Percentiles rank a stretch among this genome's conserved stretches.
Conservation (phyloP, 2,329 filamentous ascomycete genomes). For the Incumbomyces lentus region DNA sequence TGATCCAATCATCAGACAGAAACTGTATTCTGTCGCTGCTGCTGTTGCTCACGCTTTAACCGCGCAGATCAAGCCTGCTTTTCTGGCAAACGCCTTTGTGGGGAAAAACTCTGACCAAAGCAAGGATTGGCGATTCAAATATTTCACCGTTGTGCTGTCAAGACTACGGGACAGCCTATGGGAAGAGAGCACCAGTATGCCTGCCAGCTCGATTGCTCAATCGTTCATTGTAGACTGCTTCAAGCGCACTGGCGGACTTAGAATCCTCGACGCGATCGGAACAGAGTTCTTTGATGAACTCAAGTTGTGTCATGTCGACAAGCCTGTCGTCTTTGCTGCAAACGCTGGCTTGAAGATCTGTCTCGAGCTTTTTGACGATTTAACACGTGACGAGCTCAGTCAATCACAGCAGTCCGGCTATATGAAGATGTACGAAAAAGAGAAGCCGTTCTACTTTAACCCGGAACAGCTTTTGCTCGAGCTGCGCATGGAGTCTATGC, state of each 20-base stretch:
- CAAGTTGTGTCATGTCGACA: conserved; percentile 35
- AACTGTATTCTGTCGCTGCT: conserved; percentile 50
- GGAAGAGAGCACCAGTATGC: conserved; percentile 14
- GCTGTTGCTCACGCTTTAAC: conserved; percentile 63
- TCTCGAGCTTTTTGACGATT: conserved; percentile 50
- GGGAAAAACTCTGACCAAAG: conserved; percentile 35
- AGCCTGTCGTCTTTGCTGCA: conserved; percentile 37
- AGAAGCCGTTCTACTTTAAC: conserved; percentile 51
- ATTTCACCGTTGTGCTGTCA: conserved; percentile 72
- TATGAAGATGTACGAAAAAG: conserved; percentile 44
- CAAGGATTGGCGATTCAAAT: conserved; percentile 57
- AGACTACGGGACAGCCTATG: conserved; percentile 41
- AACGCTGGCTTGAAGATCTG: conserved; percentile 67
- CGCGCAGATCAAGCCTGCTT: conserved; percentile 49
- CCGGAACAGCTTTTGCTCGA: conserved; percentile 76
- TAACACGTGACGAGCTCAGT: conserved; percentile 68
- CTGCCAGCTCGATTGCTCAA: conserved; percentile 24
- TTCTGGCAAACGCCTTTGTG: conserved; percentile 33
- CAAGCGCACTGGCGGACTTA: conserved; percentile 68
- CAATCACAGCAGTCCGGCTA: conserved; percentile 58
- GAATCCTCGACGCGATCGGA: conserved; percentile 62
- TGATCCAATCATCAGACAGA: conserved; percentile 54
- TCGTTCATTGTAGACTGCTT: conserved; percentile 79
- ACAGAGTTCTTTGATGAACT: conserved; percentile 55
- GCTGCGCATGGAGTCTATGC: conserved; percentile 67